Percentiles rank a stretch among this genome's conserved stretches.
phyloP scores from a whole-genome alignment of 164 flowering plant genomes.

The Litsea cubeba region DNA sequence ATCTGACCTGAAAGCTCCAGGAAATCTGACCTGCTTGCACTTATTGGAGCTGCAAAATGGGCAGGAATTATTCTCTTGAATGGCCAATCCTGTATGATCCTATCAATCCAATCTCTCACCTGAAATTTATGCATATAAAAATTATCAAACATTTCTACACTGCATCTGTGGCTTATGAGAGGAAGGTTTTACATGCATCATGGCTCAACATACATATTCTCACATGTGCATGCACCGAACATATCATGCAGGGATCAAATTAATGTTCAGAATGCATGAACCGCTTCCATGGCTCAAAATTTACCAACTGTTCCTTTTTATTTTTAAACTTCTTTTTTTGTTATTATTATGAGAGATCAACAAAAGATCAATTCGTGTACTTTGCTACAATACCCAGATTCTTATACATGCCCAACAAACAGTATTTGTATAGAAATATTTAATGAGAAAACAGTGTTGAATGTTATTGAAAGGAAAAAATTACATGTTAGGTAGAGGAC shows the following conservation, averaged over 20 bases:
- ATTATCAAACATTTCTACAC: not conserved
- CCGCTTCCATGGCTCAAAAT: no score
- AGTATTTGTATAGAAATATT: no score
- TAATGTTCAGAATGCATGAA: no score
- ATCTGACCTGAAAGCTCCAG: constrained; percentile 84
- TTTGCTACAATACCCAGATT: no score
- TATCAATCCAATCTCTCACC: constrained; percentile 88
- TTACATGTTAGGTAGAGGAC: no score
- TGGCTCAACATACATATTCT: not conserved
- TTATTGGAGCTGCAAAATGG: constrained; percentile 87
- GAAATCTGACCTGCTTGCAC: constrained; percentile 76
- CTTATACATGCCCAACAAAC: no score
- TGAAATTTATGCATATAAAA: constrained; percentile 11
- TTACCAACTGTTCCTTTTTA: no score
- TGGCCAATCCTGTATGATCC: constrained; percentile 71
- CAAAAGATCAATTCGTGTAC: no score
- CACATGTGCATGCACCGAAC: not conserved
- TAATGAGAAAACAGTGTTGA: no score
- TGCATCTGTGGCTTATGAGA: not conserved
- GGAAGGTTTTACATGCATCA: not conserved
- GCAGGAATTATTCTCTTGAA: constrained; percentile 94
- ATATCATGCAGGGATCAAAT: not conserved
- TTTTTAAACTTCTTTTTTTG: no score
- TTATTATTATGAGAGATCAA: no score
- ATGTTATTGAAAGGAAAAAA: no score